These are phyloP conservation scores for Scedosporium boydii DNA, from an alignment of 2,329 filamentous ascomycete species.

Conservation along the genomic window DNA sequence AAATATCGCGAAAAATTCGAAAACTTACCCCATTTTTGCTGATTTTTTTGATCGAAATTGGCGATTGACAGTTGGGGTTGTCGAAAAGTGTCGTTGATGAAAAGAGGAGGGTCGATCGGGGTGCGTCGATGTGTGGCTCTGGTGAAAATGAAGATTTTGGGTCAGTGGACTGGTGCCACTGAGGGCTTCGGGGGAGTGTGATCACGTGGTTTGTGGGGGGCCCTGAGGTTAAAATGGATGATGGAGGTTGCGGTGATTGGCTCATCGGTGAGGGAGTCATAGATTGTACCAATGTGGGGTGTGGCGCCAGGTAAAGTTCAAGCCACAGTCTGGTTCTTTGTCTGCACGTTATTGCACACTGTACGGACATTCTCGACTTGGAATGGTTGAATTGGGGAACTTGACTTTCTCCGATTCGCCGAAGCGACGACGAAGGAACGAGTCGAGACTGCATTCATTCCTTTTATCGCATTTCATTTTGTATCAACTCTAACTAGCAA, in stretches of 20 bases:
- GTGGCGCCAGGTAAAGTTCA: too few relatives aligned
- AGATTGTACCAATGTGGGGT: not conserved
- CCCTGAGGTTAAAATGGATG: not conserved
- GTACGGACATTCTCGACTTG: too few relatives aligned
- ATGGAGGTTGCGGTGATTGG: not conserved
- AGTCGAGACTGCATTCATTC: too few relatives aligned
- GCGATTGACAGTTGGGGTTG: constrained; percentile 3
- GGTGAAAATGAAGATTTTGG: constrained; percentile 4
- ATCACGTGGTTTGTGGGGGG: constrained; percentile 1
- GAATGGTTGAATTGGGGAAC: too few relatives aligned
- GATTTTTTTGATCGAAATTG: constrained; percentile 5
- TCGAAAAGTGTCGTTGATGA: not conserved
- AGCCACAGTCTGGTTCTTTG: too few relatives aligned
- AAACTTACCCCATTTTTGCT: constrained; percentile 7
- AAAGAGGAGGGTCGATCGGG: not conserved
- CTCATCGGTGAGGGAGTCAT: constrained; percentile 3
- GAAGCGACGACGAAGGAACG: too few relatives aligned
- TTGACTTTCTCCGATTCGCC: too few relatives aligned
- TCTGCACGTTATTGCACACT: too few relatives aligned
- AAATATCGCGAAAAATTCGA: too few relatives aligned
- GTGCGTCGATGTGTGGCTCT: constrained; percentile 1
- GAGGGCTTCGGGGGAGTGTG: constrained; percentile 2
- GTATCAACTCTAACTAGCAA: too few relatives aligned
- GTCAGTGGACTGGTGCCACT: not conserved
- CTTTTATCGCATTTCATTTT: too few relatives aligned